These are phyloP conservation scores for Inga leiocalycina DNA, from an alignment of 306 rosid species.

Conservation along the genomic window DNA sequence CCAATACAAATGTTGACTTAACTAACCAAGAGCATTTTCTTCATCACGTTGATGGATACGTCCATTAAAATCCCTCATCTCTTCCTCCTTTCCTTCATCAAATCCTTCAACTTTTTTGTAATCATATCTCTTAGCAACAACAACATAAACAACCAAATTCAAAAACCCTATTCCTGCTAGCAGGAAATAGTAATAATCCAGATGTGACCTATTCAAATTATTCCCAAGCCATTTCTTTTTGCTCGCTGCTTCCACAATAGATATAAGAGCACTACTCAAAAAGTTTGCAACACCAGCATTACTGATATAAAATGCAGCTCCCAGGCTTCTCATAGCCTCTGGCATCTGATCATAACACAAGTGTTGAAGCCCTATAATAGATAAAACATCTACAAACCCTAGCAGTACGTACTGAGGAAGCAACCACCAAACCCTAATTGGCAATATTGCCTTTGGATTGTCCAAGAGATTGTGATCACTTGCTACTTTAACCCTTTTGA, in stretches of 20 bases:
- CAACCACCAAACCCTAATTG: background rate
- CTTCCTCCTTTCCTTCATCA: background rate
- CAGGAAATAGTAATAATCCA: background rate
- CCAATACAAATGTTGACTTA: background rate
- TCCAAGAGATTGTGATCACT: background rate
- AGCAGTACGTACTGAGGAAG: background rate
- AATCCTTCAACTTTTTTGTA: background rate
- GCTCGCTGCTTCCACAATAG: background rate
- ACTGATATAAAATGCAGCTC: background rate
- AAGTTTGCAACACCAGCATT: background rate
- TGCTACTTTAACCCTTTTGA: background rate
- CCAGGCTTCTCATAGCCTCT: background rate
- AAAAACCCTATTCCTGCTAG: background rate
- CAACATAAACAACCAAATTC: background rate
- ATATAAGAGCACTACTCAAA: background rate
- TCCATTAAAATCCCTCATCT: background rate
- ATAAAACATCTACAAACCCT: background rate
- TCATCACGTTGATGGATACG: background rate
- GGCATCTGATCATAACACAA: conserved; percentile 1
- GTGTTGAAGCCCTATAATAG: background rate
- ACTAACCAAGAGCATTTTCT: background rate
- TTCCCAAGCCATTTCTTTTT: conserved; percentile 1
- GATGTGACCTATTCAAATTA: background rate
- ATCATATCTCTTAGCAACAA: background rate
- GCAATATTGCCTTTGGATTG: background rate